These are phyloP conservation scores for Gastrolobium villosum DNA, from an alignment of 306 rosid genomes.

Conservation along the genomic window DNA sequence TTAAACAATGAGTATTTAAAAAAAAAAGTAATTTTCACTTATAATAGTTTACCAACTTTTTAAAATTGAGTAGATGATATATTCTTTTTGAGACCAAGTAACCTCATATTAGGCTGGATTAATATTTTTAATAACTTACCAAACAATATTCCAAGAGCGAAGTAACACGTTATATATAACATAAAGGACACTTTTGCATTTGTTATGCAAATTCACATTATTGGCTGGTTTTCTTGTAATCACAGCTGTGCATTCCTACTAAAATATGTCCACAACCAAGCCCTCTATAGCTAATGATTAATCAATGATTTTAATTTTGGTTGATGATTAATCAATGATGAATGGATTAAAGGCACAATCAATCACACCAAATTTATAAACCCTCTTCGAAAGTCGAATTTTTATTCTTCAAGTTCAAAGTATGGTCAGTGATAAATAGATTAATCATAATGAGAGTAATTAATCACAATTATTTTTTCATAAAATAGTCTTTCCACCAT, in stretches of 20 bases:
- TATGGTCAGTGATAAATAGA: background rate
- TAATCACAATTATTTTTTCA: background rate
- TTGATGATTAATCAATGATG: conserved; percentile 5
- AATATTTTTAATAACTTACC: conserved; percentile 4
- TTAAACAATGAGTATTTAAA: no score
- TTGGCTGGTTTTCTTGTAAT: conserved; percentile 34
- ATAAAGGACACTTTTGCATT: conserved; percentile 27
- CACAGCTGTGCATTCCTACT: conserved; percentile 40
- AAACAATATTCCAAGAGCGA: background rate
- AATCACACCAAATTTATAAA: background rate
- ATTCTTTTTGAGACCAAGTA: background rate
- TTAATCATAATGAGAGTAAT: background rate
- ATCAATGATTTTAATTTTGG: background rate
- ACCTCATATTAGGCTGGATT: conserved; percentile 22
- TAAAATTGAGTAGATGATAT: background rate
- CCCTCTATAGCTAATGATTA: conserved; percentile 42
- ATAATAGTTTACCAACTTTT: no score
- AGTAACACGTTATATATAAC: background rate
- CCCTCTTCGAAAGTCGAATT: background rate
- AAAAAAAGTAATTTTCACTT: no score
- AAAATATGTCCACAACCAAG: conserved; percentile 27
- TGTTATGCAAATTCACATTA: conserved; percentile 28
- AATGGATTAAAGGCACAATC: background rate
- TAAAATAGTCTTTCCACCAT: background rate
- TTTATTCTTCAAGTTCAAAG: background rate